Evolutionary conservation across 805 yeast species (phyloP), one percentile per base, ranked within the genome.

Genomic region (Priceomyces fermenticarens): DNA sequence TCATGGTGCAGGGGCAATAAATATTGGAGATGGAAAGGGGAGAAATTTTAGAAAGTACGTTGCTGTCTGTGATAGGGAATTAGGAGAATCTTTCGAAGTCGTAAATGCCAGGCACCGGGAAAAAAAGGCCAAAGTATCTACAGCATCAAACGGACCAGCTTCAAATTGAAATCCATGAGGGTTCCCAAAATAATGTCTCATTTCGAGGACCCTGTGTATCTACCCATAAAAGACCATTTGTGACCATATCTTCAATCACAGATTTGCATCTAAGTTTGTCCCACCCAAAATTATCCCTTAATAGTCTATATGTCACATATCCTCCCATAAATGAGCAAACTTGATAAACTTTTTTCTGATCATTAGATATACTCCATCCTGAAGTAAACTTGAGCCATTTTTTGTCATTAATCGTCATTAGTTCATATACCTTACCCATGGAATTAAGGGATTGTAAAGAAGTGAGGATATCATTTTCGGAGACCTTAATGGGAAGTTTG

Each of bases 141-240:
- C 3, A 14, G 32, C 9, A 12, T 9, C 32, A 29, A 16, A 10
- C 29, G 4, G 12, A 32, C 23, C 15, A 4, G 14, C 15, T 13
- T 29, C 31, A 42, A 25, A 30, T 43, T 10, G 63, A 60, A 23
- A 83, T 80, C 88, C 88, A 83, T 1, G 86, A 74, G 0, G 90
- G 88, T 46, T 81, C 87, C 91, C 91, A 85, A 51, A 73, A 85
- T 41, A 67, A 67, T 10, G 51, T 54, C 48, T 77, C 83, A 56
- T 60, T 12, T 57, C 60, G 14, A 1, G 51, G 63, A 38, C 75
- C 82, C 36, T 54, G 63, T 5, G 63, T 62, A 57, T 90, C 98
- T 1, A 89, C 65, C 99, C 99, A 91, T 10, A 91, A 64, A 40
- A 88, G 70, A 3, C 98, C 97, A 38, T 74, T 74, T 47, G 84